Evolutionary conservation across 1,284 basidiomycete genomes (phyloP).

Genomic region (Phellopilus nigrolimitatus): DNA sequence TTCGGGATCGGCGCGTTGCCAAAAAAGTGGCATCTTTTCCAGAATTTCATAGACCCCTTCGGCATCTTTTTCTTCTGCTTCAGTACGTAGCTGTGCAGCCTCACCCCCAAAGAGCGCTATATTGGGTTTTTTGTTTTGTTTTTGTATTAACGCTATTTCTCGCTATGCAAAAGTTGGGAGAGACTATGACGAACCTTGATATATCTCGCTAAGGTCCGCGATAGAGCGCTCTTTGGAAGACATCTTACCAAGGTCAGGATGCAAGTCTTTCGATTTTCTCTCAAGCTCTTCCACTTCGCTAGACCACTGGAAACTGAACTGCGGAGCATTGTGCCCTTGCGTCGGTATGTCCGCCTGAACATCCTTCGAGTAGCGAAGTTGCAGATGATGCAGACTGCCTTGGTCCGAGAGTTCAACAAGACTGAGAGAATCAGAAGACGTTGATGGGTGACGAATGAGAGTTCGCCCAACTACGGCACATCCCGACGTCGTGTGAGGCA

Average conservation of each 20-base stretch:
- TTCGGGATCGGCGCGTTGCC: slow-evolving; percentile 44
- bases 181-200: too few species aligned
- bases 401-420: slow-evolving; percentile 44
- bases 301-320: slow-evolving; percentile 32
- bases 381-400: slow-evolving; percentile 43
- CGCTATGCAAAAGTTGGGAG: too few species aligned
- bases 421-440: slow-evolving; percentile 28
- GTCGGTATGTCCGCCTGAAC: background rate
- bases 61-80: slow-evolving; percentile 25
- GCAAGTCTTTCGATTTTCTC: slow-evolving; percentile 25
- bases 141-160: too few species aligned
- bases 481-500: background rate
- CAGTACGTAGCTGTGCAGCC: slow-evolving; percentile 28
- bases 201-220: slow-evolving; percentile 45
- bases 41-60: slow-evolving; percentile 43
- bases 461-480: slow-evolving; percentile 36
- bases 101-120: slow-evolving; percentile 32
- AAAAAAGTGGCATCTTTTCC: slow-evolving; percentile 49
- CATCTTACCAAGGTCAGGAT: slow-evolving; percentile 40
- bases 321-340: slow-evolving; percentile 3
- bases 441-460: slow-evolving; percentile 35
- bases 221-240: slow-evolving; percentile 40
- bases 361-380: slow-evolving; percentile 30
- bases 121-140: background rate
- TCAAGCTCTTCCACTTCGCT: slow-evolving; percentile 39